A percentile compares a stretch with the other conserved stretches of the same genome.
These are phyloP conservation scores for Neobulgaria alba DNA, from an alignment of 2,329 filamentous ascomycete genomes.

Conservation along the genomic window DNA sequence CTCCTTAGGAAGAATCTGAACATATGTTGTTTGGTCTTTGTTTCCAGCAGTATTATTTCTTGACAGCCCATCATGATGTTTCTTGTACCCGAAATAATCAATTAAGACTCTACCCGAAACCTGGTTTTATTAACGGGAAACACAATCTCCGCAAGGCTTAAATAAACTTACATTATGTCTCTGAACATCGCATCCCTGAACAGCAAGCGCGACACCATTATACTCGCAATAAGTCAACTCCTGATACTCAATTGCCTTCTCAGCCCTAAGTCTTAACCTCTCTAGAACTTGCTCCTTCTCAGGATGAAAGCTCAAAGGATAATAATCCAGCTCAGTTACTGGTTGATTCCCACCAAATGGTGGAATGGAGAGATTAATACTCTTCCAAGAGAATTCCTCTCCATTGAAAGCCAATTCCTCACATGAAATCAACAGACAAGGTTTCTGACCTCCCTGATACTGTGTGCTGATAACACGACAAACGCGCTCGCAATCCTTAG, in stretches of 20 bases:
- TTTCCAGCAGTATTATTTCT: constrained; percentile 1
- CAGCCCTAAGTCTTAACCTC: constrained; percentile 29
- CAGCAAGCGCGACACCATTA: constrained; percentile 32
- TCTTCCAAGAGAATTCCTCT: constrained; percentile 36
- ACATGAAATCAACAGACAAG: constrained; percentile 16
- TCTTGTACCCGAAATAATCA: constrained; percentile 16
- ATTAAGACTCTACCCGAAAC: constrained; percentile 15
- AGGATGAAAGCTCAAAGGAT: constrained; percentile 28
- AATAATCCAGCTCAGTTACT: constrained; percentile 33
- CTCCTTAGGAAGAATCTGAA: constrained; percentile 24
- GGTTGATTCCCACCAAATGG: constrained; percentile 34
- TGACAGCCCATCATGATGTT: constrained; percentile 12
- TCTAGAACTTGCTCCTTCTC: constrained; percentile 17
- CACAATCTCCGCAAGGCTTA: neutral
- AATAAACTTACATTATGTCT: constrained; percentile 25
- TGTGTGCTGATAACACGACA: constrained; percentile 17
- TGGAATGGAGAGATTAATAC: constrained; percentile 26
- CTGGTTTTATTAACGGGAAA: constrained; percentile 5
- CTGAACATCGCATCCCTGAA: constrained; percentile 5
- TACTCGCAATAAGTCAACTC: constrained; percentile 35
- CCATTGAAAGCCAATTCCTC: constrained; percentile 35
- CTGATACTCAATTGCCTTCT: constrained; percentile 35
- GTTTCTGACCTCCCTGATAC: constrained; percentile 2
- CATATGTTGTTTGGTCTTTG: constrained; percentile 13
- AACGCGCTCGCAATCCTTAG: constrained; percentile 34